Percentiles rank a stretch among this genome's conserved stretches.
Evolutionary conservation across 106 monocot genomes (phyloP).

Genomic region (Dendrobium officinale): DNA sequence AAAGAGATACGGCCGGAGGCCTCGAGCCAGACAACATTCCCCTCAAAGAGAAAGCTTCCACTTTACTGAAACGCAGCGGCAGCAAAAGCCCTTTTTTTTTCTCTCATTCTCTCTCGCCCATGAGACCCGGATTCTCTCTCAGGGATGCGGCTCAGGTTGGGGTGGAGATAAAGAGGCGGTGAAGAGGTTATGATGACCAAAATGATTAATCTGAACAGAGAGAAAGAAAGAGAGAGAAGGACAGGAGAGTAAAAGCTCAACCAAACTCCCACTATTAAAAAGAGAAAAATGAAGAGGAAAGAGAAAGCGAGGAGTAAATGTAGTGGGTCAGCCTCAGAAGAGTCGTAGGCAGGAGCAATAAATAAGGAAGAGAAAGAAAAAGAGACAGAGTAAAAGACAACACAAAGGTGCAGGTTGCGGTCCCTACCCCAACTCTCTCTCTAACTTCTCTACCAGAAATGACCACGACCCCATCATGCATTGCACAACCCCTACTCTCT

Average conservation of each 20-base stretch:
- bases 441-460: neutral
- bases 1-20: neutral
- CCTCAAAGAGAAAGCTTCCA: slow-evolving; percentile 29
- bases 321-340: neutral
- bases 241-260: slow-evolving; percentile 4
- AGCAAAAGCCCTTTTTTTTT: neutral
- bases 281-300: neutral
- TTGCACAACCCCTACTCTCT: neutral
- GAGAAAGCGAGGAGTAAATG: neutral
- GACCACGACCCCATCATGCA: slow-evolving; percentile 5
- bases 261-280: neutral
- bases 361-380: neutral
- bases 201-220: slow-evolving; percentile 13
- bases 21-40: slow-evolving; percentile 34
- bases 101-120: slow-evolving; percentile 4
- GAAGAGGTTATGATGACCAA: slow-evolving; percentile 18
- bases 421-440: neutral
- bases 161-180: neutral
- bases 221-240: slow-evolving; percentile 1
- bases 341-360: neutral
- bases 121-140: slow-evolving; percentile 8
- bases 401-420: slow-evolving; percentile 1
- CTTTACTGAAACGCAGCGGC: neutral
- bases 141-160: neutral
- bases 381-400: slow-evolving; percentile 10